Percentiles rank a stretch among this genome's conserved stretches.
phyloP scores from a whole-genome alignment of 306 rosid genomes.

The Cucumis melo region DNA sequence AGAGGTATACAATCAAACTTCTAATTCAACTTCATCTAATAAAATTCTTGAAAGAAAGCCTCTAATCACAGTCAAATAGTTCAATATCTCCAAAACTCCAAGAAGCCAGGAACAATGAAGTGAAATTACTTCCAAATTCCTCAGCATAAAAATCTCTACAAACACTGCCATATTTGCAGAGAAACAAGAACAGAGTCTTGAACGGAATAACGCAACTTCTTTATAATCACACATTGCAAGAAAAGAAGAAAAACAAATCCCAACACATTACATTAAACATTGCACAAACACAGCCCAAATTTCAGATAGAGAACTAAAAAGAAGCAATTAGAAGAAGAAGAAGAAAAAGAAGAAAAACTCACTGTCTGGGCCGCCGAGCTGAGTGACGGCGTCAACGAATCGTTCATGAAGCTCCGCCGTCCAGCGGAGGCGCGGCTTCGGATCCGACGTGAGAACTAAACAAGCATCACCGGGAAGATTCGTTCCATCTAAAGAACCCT shows the following conservation, averaged over 20 bases:
- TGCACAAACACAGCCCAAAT: neutral
- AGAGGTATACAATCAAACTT: neutral
- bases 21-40: neutral
- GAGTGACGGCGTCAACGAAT: conserved; percentile 51
- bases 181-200: neutral
- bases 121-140: neutral
- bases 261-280: neutral
- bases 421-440: conserved; percentile 51
- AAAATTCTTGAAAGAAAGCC: neutral
- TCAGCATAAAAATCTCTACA: neutral
- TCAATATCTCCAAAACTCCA: neutral
- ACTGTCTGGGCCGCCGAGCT: conserved; percentile 60
- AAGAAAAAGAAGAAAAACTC: conserved; percentile 7
- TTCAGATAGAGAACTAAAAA: neutral
- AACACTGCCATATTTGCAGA: neutral
- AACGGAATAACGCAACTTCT: neutral
- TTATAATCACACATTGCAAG: neutral
- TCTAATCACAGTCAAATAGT: neutral
- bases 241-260: neutral
- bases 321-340: neutral
- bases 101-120: neutral
- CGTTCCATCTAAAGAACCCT: conserved; percentile 41
- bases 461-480: conserved; percentile 46
- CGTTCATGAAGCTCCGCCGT: conserved; percentile 57
- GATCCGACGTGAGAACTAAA: conserved; percentile 46